Conservation (phyloP, 2,329 filamentous ascomycete species). For the Fusarium aywerte region DNA sequence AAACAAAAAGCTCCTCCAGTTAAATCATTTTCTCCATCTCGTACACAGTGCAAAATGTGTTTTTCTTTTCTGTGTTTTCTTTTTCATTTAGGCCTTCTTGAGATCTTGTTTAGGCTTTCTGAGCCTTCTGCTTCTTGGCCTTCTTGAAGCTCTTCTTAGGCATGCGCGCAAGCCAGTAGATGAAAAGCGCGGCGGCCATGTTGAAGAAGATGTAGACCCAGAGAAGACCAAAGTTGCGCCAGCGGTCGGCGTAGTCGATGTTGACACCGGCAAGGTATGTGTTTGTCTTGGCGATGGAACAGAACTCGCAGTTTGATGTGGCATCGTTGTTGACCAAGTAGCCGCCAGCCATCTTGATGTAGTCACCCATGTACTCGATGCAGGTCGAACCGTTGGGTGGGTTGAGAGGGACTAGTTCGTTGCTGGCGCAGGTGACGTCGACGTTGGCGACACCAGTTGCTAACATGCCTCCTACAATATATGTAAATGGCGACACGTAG, state of each 20-base stretch:
- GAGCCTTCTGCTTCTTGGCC: constrained; percentile 49
- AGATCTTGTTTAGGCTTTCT: constrained; percentile 9
- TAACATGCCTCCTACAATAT: constrained; percentile 79
- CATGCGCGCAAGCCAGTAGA: constrained; percentile 67
- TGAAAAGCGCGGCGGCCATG: constrained; percentile 61
- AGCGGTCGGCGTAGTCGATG: constrained; percentile 67
- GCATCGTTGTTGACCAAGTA: constrained; percentile 62
- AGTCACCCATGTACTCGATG: constrained; percentile 65
- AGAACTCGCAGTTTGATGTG: constrained; percentile 67
- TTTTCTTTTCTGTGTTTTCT: background rate
- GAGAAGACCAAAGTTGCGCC: constrained; percentile 75
- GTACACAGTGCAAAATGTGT: constrained; percentile 9
- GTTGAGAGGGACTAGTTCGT: constrained; percentile 75
- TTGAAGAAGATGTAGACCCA: constrained; percentile 71
- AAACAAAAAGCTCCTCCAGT: background rate
- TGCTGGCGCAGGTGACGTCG: constrained; percentile 71
- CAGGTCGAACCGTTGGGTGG: constrained; percentile 70
- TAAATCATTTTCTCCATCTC: constrained; percentile 1
- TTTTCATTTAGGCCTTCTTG: constrained; percentile 9
- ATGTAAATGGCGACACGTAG: constrained; percentile 83
- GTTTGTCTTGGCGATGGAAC: constrained; percentile 64
- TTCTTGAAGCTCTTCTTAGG: constrained; percentile 53
- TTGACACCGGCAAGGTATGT: constrained; percentile 60
- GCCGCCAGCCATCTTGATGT: constrained; percentile 62
- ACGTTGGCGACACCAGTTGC: constrained; percentile 76